Evolutionary conservation across 1,139 yeast species (phyloP), one percentile per base, ranked within the genome.

Genomic region (Yamadazyma spencermartinsiae): DNA sequence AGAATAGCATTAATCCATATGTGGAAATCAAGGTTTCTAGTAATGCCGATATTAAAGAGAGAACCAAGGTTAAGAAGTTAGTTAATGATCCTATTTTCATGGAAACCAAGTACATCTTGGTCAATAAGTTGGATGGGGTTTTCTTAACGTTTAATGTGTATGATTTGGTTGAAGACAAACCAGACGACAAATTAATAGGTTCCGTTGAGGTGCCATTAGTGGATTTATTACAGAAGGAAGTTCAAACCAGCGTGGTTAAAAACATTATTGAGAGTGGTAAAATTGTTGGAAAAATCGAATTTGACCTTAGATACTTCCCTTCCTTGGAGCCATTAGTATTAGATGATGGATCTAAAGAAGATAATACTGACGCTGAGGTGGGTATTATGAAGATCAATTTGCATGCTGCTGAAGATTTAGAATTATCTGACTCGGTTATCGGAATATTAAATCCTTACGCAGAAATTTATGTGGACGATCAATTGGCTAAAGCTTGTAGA

Each of bases 371-470:
- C 40, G 60, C 80, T 6, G 86, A 82, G 52, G 78, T 79, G 39
- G 94, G 92, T 65, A 79, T 85, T 42, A 65, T 83, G 62, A 84
- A 82, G 54, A 60, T 92, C 39, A 76, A 79, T 17, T 69, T 92
- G 40, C 83, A 84, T 49, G 83, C 82, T 50, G 92, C 89, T 33
- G 77, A 77, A 47, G 78, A 81, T 41, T 73, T 92, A 55, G 94
- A 86, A 54, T 65, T 75, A 28, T 66, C 81, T 3, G 60, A 71
- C 36, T 79, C 94, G 1, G 68, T 82, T 43, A 72, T 84, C 45
- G 96, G 95, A 34, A 73, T 72, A 39, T 65, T 85, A 55, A 81
- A 83, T 51, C 86, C 92, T 19, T 80, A 74, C 55, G 88, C 88
- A 9, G 86, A 82, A 50, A 61, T 85, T 17, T 79, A 62, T 50